These are phyloP conservation scores for Heliamphora exappendiculata DNA, from an alignment of 148 eudicot genomes.

Conservation along the genomic window DNA sequence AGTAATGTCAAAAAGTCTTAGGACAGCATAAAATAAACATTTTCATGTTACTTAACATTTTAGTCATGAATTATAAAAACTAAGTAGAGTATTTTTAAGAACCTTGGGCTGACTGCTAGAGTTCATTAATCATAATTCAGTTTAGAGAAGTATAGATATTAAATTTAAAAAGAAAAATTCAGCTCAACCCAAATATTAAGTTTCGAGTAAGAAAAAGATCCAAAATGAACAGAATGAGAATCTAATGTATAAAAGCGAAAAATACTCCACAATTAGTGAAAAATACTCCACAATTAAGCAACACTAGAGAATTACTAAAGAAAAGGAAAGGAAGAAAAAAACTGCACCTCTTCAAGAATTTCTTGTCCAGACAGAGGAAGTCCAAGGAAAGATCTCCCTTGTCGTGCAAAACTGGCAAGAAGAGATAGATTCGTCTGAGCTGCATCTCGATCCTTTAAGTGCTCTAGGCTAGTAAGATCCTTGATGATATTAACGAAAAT, in stretches of 20 bases:
- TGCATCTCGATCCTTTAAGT: slow-evolving; percentile 88
- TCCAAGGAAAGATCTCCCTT: slow-evolving; percentile 83
- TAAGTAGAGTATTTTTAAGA: not conserved
- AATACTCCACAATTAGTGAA: not conserved
- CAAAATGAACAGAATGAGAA: not conserved
- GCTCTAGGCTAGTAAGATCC: slow-evolving; percentile 78
- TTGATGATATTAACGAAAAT: slow-evolving; percentile 72
- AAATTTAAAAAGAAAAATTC: not conserved
- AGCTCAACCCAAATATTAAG: not conserved
- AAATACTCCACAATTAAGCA: not conserved
- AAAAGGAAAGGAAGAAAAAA: not conserved
- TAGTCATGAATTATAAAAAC: not conserved
- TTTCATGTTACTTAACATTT: not conserved
- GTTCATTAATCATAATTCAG: slow-evolving; percentile 1
- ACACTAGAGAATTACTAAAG: not conserved
- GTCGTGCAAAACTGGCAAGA: slow-evolving; percentile 88
- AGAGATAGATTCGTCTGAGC: slow-evolving; percentile 93
- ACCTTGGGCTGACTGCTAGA: not conserved
- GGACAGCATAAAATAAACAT: not conserved
- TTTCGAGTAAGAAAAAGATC: not conserved
- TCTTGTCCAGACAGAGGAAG: slow-evolving; percentile 74
- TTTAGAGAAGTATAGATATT: not conserved
- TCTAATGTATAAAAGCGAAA: not conserved
- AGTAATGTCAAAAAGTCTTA: not conserved
- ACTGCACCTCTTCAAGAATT: slow-evolving; percentile 68